Base-by-base conservation (phyloP, 768 basidiomycete species). In the Calocera cornea region DNA sequence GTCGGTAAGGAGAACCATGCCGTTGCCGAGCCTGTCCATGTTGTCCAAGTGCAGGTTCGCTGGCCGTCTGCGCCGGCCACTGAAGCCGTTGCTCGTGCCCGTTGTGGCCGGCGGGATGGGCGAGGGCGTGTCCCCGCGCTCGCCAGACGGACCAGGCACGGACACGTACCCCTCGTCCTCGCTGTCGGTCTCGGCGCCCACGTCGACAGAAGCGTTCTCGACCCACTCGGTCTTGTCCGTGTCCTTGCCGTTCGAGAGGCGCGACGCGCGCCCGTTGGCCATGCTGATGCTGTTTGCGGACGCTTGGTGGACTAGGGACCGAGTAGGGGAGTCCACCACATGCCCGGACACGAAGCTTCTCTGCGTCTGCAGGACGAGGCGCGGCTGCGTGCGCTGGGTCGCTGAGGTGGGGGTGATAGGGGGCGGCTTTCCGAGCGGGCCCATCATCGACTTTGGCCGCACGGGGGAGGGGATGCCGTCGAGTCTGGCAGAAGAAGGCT, bases 401-500 rank as follows among this genome's bases (percentile, higher is more conserved):
- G 44, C 7, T 7, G 44, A 8, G 7, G 44, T 47, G 5, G 44
- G 44, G 5, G 44, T 7, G 19, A 47, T 24, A 24, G 44, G 19
- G 8, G 44, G 44, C 8, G 24, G 44, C 24, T 47, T 47, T 7
- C 44, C 44, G 19, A 47, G 19, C 16, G 44, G 44, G 7, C 44
- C 44, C 44, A 47, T 47, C 24, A 24, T 19, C 33, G 65, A 50
- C 16, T 33, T 41, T 14, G 64, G 36, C 38, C 64, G 64, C 8
- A 41, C 27, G 19, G 38, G 64, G 7, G 27, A 29, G 11, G 65
- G 31, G 5, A 33, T 24, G 11, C 74, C 81, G 65, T 80, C 83
- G 33, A 76, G 77, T 34, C 64, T 17, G 34, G n/a, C n/a, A n/a
- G 64, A 66, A 67, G 22, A 69, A 31, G 41, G 67, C 34, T 66